Conservation (phyloP, 305 asterid species). For the Fraxinus xanthoxyloides region DNA sequence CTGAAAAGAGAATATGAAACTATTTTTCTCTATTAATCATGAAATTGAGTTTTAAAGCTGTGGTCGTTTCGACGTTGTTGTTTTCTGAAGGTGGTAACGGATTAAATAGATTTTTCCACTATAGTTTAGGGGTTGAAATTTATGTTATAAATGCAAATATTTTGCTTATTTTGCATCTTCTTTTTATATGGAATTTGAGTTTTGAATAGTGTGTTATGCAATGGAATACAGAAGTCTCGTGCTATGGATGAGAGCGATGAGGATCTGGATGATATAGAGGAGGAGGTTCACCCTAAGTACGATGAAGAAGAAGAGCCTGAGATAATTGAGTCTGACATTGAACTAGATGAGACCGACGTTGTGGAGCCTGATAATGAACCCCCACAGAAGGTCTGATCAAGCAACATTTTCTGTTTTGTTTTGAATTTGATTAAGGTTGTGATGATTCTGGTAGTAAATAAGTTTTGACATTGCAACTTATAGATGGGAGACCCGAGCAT, state of each 20-base stretch:
- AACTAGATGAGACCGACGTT: slow-evolving; percentile 75
- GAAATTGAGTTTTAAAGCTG: background rate
- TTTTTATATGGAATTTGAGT: background rate
- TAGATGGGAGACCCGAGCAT: slow-evolving; percentile 92
- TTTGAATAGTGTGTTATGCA: background rate
- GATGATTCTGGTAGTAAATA: slow-evolving; percentile 4
- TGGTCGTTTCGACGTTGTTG: background rate
- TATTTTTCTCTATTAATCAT: background rate
- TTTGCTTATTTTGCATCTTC: background rate
- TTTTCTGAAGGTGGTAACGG: background rate
- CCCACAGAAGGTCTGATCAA: slow-evolving; percentile 66
- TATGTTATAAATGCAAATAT: background rate
- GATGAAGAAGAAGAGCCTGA: slow-evolving; percentile 84
- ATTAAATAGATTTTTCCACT: background rate
- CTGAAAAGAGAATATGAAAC: background rate
- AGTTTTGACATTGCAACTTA: slow-evolving; percentile 12
- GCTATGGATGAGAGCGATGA: slow-evolving; percentile 72
- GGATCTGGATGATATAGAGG: slow-evolving; percentile 58
- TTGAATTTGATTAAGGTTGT: background rate
- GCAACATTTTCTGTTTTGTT: background rate
- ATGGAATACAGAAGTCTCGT: slow-evolving; percentile 49
- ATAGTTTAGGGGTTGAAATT: background rate
- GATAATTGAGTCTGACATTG: slow-evolving; percentile 81
- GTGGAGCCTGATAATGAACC: slow-evolving; percentile 88
- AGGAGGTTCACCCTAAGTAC: slow-evolving; percentile 34